Evolutionary conservation across 768 basidiomycete species (phyloP).

Genomic region (Kwoniella sp.): DNA sequence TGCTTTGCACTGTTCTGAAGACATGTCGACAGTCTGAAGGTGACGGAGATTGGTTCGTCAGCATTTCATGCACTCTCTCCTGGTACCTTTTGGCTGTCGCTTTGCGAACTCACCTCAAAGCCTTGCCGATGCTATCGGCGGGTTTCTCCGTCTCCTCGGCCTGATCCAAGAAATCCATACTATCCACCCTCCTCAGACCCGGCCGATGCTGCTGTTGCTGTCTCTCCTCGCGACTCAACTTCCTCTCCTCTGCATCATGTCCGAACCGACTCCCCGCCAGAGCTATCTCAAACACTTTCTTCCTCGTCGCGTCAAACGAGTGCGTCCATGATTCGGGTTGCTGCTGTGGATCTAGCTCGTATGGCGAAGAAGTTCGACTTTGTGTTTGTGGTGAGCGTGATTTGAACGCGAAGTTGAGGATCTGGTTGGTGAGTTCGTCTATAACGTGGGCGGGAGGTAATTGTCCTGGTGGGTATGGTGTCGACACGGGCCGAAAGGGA

Average conservation of each 20-base stretch:
- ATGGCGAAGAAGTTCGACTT: not conserved
- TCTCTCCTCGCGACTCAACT: slow-evolving; percentile 31
- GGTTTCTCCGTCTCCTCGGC: slow-evolving; percentile 20
- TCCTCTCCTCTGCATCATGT: slow-evolving; percentile 31
- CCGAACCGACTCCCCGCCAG: slow-evolving; percentile 42
- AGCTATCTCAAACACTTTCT: slow-evolving; percentile 47
- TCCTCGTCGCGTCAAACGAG: slow-evolving; percentile 45
- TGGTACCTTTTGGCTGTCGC: no score
- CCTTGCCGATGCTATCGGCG: slow-evolving; percentile 27
- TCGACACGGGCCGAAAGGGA: slow-evolving; percentile 48
- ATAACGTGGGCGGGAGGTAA: slow-evolving; percentile 47
- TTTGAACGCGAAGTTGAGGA: slow-evolving; percentile 42
- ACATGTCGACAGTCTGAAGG: slow-evolving; percentile 38
- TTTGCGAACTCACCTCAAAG: slow-evolving; percentile 35
- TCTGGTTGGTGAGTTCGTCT: slow-evolving; percentile 54
- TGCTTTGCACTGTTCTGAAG: slow-evolving; percentile 48
- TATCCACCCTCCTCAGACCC: slow-evolving; percentile 39
- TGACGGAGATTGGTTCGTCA: no score
- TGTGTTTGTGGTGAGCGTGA: not conserved
- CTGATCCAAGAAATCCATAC: slow-evolving; percentile 49
- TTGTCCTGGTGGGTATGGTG: slow-evolving; percentile 50
- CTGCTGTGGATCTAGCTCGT: not conserved
- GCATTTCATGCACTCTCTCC: not conserved
- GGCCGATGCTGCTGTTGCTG: slow-evolving; percentile 26
- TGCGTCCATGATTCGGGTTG: slow-evolving; percentile 37